Conservation (phyloP, 2,329 filamentous ascomycete species). For the Fusarium anthophilum region DNA sequence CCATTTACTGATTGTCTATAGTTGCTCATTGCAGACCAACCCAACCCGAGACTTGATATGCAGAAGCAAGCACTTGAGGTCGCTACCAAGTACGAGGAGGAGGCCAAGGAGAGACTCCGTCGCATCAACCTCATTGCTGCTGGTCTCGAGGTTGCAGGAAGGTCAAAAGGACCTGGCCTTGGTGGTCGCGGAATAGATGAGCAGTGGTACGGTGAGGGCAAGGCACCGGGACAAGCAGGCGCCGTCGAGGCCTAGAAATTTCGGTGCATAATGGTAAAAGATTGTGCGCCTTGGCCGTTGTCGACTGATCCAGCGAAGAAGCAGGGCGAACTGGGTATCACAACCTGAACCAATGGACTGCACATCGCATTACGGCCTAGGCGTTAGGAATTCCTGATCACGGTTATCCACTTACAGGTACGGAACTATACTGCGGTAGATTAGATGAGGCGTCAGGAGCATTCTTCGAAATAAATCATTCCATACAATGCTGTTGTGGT, state of each 20-base stretch:
- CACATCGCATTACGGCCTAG: slow-evolving; percentile 25
- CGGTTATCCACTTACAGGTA: slow-evolving; percentile 29
- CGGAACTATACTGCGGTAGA: slow-evolving; percentile 21
- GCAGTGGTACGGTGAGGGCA: slow-evolving; percentile 48
- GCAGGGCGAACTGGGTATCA: background rate
- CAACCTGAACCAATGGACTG: slow-evolving; percentile 19
- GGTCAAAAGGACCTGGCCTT: slow-evolving; percentile 30
- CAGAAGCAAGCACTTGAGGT: slow-evolving; percentile 75
- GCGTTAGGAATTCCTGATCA: slow-evolving; percentile 41
- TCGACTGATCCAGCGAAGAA: background rate
- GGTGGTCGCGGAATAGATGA: slow-evolving; percentile 41
- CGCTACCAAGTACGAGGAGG: slow-evolving; percentile 76
- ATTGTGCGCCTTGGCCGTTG: background rate
- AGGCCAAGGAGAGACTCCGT: slow-evolving; percentile 79
- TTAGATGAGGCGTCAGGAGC: slow-evolving; percentile 32
- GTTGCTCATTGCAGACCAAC: slow-evolving; percentile 77
- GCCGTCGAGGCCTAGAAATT: slow-evolving; percentile 19
- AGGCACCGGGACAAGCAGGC: background rate
- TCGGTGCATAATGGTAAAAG: background rate
- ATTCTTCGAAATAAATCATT: slow-evolving; percentile 16
- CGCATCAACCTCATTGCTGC: slow-evolving; percentile 80
- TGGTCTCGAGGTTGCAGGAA: slow-evolving; percentile 71
- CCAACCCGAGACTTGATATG: slow-evolving; percentile 72
- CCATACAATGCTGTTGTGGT: background rate
- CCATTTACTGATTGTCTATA: slow-evolving; percentile 45